phyloP scores from a whole-genome alignment of 129 eudicot genomes.

The Dittrichia graveolens region DNA sequence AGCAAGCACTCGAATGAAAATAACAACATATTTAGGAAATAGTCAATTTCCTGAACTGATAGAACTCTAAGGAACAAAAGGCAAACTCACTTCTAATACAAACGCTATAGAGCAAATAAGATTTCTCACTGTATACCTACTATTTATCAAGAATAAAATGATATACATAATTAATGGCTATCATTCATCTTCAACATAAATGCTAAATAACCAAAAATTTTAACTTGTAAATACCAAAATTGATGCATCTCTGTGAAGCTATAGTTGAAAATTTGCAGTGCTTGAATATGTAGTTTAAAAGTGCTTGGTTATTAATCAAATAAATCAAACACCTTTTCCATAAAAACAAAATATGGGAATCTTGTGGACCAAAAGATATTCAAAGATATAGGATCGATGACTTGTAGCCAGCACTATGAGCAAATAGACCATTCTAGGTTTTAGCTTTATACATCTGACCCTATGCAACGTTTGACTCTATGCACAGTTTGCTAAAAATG shows the following conservation, averaged over 20 bases:
- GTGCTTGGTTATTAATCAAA: conserved; percentile 5
- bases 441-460: conserved; percentile 6
- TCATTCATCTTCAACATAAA: conserved; percentile 6
- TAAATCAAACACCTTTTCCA: not conserved
- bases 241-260: conserved; percentile 8
- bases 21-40: not conserved
- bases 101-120: not conserved
- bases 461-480: not conserved
- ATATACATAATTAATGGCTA: not conserved
- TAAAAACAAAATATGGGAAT: not conserved
- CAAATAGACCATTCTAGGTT: not conserved
- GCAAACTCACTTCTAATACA: not conserved
- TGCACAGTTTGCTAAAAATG: not conserved
- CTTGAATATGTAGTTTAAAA: conserved; percentile 19
- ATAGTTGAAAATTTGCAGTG: conserved; percentile 4
- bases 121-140: not conserved
- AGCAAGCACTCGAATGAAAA: conserved; percentile 17
- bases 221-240: not conserved
- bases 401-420: not conserved
- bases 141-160: not conserved
- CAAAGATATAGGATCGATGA: not conserved
- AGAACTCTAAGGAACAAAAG: conserved; percentile 5
- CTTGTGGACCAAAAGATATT: conserved; percentile 4
- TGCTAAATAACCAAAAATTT: conserved; percentile 15
- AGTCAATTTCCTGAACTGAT: not conserved